Conservation (phyloP, 176 grass and related monocot species). For the Raddia distichophylla region DNA sequence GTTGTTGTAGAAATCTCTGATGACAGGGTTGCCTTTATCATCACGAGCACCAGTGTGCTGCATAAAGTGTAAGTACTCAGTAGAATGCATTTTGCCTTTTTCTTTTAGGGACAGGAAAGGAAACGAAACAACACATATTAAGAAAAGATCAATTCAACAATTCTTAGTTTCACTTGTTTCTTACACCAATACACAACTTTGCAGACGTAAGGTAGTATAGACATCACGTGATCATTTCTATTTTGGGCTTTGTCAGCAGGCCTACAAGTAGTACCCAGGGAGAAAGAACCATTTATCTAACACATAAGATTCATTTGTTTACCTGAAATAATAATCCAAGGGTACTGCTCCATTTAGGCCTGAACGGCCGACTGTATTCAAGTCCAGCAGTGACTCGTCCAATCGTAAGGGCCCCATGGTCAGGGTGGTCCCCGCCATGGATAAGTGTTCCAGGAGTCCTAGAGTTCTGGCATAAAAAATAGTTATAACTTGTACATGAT, state of each 20-base stretch:
- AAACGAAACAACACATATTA: conserved; percentile 7
- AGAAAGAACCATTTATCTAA: background rate
- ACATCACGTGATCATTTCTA: background rate
- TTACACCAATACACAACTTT: conserved; percentile 22
- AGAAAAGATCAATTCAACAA: background rate
- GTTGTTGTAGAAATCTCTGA: conserved; percentile 90
- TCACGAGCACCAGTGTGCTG: conserved; percentile 90
- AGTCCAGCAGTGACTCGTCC: conserved; percentile 75
- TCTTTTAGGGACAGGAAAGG: background rate
- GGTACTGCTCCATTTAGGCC: conserved; percentile 89
- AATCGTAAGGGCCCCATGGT: conserved; percentile 73
- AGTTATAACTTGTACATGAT: conserved; percentile 32
- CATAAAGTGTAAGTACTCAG: conserved; percentile 3
- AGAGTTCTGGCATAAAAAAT: conserved; percentile 71
- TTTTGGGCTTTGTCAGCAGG: background rate
- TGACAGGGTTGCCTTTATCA: conserved; percentile 74
- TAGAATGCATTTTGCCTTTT: conserved; percentile 2
- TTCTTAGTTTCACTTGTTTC: conserved; percentile 10
- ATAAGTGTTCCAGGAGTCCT: conserved; percentile 84
- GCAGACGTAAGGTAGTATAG: conserved; percentile 4
- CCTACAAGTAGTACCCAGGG: background rate
- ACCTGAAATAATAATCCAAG: conserved; percentile 93
- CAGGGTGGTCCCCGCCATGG: conserved; percentile 77
- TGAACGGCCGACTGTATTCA: conserved; percentile 85
- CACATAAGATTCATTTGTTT: conserved; percentile 5